Base-by-base conservation (phyloP, 2,329 filamentous ascomycete species). In the Purpureocillium lavendulum region DNA sequence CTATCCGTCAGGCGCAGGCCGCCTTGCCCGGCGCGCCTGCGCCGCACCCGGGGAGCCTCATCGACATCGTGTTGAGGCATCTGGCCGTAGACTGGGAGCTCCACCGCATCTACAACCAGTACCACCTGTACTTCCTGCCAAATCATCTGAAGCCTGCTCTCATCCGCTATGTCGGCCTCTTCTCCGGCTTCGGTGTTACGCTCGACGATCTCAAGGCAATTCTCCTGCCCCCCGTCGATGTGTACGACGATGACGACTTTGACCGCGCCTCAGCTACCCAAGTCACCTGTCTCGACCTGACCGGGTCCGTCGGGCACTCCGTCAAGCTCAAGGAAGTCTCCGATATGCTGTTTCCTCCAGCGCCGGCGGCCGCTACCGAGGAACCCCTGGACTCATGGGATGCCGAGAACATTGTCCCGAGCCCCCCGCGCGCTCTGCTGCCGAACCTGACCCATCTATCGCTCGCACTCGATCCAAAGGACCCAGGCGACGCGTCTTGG, bases 391-490 rank as follows among this genome's bases (percentile, higher is more conserved):
- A 78, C 3, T 74, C 72, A 0, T 78, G 75, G 75, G 75, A 79
- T 33, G 54, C 58, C 2, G 58, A 58, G 18, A 61, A 64, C 13
- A 44, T 45, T 3, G 51, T 54, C 13, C 49, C 55, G 2, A 52
- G 49, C 30, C 54, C 58, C 18, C 59, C 62, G 1, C 59, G 53
- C 21, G 52, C 56, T 10, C 54, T 79, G 14, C 56, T 81, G 31
- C 75, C 76, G 9, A 72, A 72, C 43, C 61, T 82, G 11, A 80
- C 76, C 0, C 75, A 80, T 46, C 62, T 82, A 8, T 80, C 76
- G 2, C 68, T 82, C 3, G 74, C 76, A 4, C 48, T 75, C 35
- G 50, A 61, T 36, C 66, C 69, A 1, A 46, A 39, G 1, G 34
- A 51, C 30, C 36, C 48, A 3, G 46, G 51, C 14, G 53, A 55